Evolutionary conservation across 495 filamentous ascomycete species (phyloP).

Genomic region (Hypoxylon lienhwacheense): DNA sequence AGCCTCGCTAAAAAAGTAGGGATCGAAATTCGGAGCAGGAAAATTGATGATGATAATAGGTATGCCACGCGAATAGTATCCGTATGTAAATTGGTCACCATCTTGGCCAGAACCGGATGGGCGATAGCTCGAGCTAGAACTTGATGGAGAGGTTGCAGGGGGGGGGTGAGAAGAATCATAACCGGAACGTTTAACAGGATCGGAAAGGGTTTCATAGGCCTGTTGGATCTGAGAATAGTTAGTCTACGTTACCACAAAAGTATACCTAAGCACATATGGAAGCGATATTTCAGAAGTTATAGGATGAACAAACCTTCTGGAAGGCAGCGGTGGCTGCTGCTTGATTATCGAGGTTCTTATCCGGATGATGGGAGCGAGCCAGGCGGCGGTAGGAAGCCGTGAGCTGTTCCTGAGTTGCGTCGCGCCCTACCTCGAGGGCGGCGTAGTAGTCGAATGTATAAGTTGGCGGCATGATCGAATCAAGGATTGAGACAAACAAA

Average conservation of each 20-base stretch:
- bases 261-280: too few species aligned
- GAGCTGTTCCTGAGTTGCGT: constrained; percentile 78
- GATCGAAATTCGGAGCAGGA: too few species aligned
- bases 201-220: constrained; percentile 28
- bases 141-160: too few species aligned
- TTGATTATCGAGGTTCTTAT: constrained; percentile 83
- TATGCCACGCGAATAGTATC: too few species aligned
- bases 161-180: constrained; percentile 31
- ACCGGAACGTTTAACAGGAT: constrained; percentile 2
- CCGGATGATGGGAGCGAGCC: constrained; percentile 87
- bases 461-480: constrained; percentile 22
- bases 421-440: constrained; percentile 85
- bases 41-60: too few species aligned
- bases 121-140: too few species aligned
- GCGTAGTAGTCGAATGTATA: constrained; percentile 77
- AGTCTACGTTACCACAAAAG: constrained; percentile 5
- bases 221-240: constrained; percentile 18
- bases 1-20: too few species aligned
- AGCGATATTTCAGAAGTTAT: not conserved
- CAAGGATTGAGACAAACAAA: not conserved
- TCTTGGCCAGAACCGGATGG: too few species aligned
- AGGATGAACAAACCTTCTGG: constrained; percentile 34
- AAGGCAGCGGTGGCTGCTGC: constrained; percentile 36
- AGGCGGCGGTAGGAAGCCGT: constrained; percentile 94
- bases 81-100: too few species aligned